phyloP scores from a whole-genome alignment of 805 yeast species.

The Lipomyces kockii region DNA sequence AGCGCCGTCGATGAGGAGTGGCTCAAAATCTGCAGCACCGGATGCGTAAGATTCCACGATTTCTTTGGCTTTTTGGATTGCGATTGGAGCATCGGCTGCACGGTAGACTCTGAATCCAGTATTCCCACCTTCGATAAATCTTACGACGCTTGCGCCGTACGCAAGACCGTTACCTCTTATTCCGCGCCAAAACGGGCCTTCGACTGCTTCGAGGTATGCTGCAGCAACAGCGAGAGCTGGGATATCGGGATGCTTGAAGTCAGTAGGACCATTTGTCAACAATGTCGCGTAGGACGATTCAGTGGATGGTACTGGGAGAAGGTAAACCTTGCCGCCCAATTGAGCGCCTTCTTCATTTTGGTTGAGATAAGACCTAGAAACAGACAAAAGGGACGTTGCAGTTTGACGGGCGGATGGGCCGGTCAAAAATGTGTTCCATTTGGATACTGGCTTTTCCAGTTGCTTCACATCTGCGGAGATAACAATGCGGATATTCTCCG shows the following conservation, averaged over 20 bases:
- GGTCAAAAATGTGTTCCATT: slow-evolving; percentile 57
- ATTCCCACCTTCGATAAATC: slow-evolving; percentile 67
- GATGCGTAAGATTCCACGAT: slow-evolving; percentile 58
- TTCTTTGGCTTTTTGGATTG: slow-evolving; percentile 52
- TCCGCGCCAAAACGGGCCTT: slow-evolving; percentile 97
- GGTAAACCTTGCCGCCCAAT: slow-evolving; percentile 59
- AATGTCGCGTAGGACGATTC: slow-evolving; percentile 75
- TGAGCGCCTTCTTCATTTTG: slow-evolving; percentile 60
- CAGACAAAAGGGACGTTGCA: slow-evolving; percentile 39
- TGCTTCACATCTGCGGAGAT: slow-evolving; percentile 69
- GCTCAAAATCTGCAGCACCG: slow-evolving; percentile 62
- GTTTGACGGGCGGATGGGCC: background rate
- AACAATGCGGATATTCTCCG: slow-evolving; percentile 66
- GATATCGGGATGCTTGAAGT: slow-evolving; percentile 61
- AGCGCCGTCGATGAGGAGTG: slow-evolving; percentile 68
- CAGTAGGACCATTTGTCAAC: slow-evolving; percentile 62
- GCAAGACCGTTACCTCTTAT: slow-evolving; percentile 94
- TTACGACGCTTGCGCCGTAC: slow-evolving; percentile 74
- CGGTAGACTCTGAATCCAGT: slow-evolving; percentile 72
- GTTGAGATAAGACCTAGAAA: slow-evolving; percentile 54
- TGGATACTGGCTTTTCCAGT: slow-evolving; percentile 59
- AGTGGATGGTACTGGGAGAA: slow-evolving; percentile 79
- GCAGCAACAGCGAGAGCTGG: slow-evolving; percentile 73
- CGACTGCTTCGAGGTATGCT: slow-evolving; percentile 80
- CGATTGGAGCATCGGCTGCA: slow-evolving; percentile 78